Evolutionary conservation across 2,329 filamentous ascomycete genomes (phyloP).

Genomic region (Leptographium radiaticola): DNA sequence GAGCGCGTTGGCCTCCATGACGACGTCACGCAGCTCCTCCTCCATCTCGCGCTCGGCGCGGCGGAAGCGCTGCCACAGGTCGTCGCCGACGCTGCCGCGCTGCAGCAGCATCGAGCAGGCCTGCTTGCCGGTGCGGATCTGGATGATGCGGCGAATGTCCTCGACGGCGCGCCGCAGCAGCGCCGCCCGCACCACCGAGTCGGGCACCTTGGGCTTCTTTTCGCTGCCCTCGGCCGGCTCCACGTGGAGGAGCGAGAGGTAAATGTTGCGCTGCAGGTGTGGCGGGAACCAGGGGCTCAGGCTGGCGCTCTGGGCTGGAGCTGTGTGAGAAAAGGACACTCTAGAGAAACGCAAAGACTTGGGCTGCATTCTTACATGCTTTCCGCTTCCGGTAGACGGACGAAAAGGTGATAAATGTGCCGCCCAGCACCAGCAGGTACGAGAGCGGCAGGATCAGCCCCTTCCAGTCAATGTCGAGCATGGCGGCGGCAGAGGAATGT

Average conservation of each 20-base stretch:
- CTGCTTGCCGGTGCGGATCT: constrained; percentile 78
- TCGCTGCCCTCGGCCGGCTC: constrained; percentile 34
- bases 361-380: constrained; percentile 44
- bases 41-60: constrained; percentile 96
- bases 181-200: constrained; percentile 76
- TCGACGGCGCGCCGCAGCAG: constrained; percentile 81
- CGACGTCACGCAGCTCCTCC: constrained; percentile 86
- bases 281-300: constrained; percentile 90
- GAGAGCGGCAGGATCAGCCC: constrained; percentile 76
- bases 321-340: background rate
- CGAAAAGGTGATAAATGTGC: constrained; percentile 84
- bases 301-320: constrained; percentile 60
- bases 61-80: constrained; percentile 85
- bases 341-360: background rate
- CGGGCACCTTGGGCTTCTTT: constrained; percentile 59
- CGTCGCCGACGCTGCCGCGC: constrained; percentile 86
- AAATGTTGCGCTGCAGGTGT: constrained; percentile 86
- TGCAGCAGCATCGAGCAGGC: constrained; percentile 74
- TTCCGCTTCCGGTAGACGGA: constrained; percentile 88
- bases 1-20: constrained; percentile 89
- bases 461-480: constrained; percentile 60
- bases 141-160: constrained; percentile 83
- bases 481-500: constrained; percentile 17
- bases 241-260: constrained; percentile 81
- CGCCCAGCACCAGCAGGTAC: constrained; percentile 77